These are phyloP conservation scores for Globisporangium acanthophoron DNA, from an alignment of 352 stramenopile genomes.

Conservation along the genomic window DNA sequence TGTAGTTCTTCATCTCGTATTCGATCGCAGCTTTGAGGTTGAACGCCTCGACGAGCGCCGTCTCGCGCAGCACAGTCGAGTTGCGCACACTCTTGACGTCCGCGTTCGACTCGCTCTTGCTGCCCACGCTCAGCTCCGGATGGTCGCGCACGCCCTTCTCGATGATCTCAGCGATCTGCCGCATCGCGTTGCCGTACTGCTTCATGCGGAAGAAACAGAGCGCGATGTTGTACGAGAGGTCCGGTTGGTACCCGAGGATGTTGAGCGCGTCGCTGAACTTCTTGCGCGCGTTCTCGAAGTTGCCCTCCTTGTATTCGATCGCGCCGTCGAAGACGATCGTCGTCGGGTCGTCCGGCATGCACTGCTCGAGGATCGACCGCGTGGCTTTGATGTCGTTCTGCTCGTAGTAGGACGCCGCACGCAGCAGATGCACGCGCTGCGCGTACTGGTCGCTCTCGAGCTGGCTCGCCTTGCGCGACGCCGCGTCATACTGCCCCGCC, in stretches of 20 bases:
- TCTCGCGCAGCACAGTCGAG: slow-evolving; percentile 89
- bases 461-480: slow-evolving; percentile 74
- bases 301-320: slow-evolving; percentile 84
- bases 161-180: slow-evolving; percentile 93
- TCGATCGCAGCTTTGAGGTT: slow-evolving; percentile 96
- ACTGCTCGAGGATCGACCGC: slow-evolving; percentile 90
- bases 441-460: slow-evolving; percentile 84
- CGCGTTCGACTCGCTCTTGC: slow-evolving; percentile 86
- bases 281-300: slow-evolving; percentile 84
- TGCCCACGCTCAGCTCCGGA: slow-evolving; percentile 91
- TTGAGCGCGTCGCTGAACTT: slow-evolving; percentile 93
- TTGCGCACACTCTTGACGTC: slow-evolving; percentile 90
- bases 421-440: slow-evolving; percentile 81
- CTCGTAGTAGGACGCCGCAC: slow-evolving; percentile 94
- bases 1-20: slow-evolving; percentile 93
- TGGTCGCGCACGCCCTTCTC: slow-evolving; percentile 89
- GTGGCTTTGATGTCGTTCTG: slow-evolving; percentile 92
- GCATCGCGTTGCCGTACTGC: slow-evolving; percentile 89
- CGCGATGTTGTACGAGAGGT: slow-evolving; percentile 94
- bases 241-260: slow-evolving; percentile 90
- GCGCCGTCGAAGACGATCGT: slow-evolving; percentile 83
- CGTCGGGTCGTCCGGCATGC: slow-evolving; percentile 89
- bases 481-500: slow-evolving; percentile 73
- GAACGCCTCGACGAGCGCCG: slow-evolving; percentile 91
- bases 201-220: slow-evolving; percentile 93